Base-by-base conservation (phyloP, 805 yeast species). In the Teunomyces lycoperdinae region DNA sequence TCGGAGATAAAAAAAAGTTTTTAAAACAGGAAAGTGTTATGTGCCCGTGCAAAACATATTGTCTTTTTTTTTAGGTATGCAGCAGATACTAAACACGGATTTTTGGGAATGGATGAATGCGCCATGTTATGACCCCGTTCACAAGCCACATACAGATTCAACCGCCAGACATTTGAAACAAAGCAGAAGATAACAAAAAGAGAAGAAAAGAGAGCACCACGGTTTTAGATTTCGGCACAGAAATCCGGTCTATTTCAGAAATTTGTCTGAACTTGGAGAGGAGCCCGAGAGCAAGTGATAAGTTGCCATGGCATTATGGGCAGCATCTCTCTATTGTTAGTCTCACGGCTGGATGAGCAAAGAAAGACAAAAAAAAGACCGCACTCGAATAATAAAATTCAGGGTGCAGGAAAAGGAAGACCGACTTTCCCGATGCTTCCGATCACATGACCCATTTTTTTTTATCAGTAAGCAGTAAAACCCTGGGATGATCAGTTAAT, bases 381-480 rank as follows among this genome's bases (percentile, higher is more conserved):
- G 24, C 24, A 20, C 6, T 20, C 6, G 5, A 32, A 32, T 31
- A 31, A 31, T 31, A 31, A 31, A n/a, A n/a, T n/a, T 5, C 8
- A 32, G 16, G 9, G 17, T 13, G 7, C 17, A 32, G 14, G 4
- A 31, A 20, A 20, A 20, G 24, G 24, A 20, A 20, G 6, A 20
- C 24, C 24, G 24, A 20, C 6, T 20, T 20, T 45, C 31, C 54
- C 54, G 54, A 46, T 16, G 26, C 34, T 48, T 49, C 54, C 54
- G 52, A 43, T 50, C 54, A 50, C 54, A 41, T 50, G 54, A 48
- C 41, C 38, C 9, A 11, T 9, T 10, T 5, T 16, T 24, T 9
- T 10, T 2, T 14, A 11, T 16, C 34, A 9, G 27, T 20, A 11
- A 28, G 26, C 43, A 17, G 17, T 17, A n/a, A 26, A 26, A 16